These are phyloP conservation scores for Lentinula aciculospora DNA, from an alignment of 768 basidiomycete genomes.

Conservation along the genomic window DNA sequence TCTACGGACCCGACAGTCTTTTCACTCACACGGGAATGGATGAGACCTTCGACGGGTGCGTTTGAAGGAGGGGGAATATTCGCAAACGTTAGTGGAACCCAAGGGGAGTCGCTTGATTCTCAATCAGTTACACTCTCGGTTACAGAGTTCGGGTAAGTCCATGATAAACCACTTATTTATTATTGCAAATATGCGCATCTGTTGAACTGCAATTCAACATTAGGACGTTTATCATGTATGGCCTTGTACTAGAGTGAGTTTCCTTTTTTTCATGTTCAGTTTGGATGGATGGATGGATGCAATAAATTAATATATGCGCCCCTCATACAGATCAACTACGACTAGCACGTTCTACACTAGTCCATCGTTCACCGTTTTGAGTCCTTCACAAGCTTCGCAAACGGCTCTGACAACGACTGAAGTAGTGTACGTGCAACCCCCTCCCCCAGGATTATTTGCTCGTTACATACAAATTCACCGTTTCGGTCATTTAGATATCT, in stretches of 20 bases:
- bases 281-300: too few relatives aligned
- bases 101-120: not conserved
- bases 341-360: not conserved
- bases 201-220: too few relatives aligned
- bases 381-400: not conserved
- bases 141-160: not conserved
- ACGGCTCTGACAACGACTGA: not conserved
- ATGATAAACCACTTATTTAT: too few relatives aligned
- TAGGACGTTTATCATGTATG: not conserved
- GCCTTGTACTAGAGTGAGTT: not conserved
- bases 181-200: too few relatives aligned
- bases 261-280: not conserved
- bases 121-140: not conserved
- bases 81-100: not conserved
- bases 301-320: too few relatives aligned
- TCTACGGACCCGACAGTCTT: not conserved
- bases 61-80: not conserved
- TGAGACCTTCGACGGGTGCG: not conserved
- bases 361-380: not conserved
- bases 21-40: not conserved
- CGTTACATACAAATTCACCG: too few relatives aligned
- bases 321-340: not conserved
- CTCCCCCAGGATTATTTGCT: too few relatives aligned
- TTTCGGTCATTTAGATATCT: not conserved
- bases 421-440: not conserved